Evolutionary conservation across 768 basidiomycete species (phyloP).

Genomic region (Tulasnella sp.): DNA sequence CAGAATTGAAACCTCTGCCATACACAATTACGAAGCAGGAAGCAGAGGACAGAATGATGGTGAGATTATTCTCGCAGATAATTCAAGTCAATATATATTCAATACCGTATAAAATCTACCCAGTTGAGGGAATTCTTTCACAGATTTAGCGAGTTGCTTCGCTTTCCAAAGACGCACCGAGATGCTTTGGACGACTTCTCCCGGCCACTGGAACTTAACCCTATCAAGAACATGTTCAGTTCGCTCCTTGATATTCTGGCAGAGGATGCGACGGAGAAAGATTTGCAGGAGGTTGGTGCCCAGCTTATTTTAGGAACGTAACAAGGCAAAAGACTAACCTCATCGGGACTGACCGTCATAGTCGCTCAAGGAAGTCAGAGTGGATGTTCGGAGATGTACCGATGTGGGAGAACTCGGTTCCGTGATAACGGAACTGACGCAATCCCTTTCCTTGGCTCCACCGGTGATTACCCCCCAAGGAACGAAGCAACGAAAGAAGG

Average conservation of each 20-base stretch:
- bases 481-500: constrained; percentile 11
- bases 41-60: constrained; percentile 59
- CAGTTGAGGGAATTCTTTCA: constrained; percentile 73
- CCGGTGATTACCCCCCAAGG: constrained; percentile 39
- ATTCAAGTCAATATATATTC: not conserved
- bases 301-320: not conserved
- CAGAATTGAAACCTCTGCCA: constrained; percentile 60
- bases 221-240: not conserved
- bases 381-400: not conserved
- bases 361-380: not conserved
- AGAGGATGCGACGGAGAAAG: not conserved
- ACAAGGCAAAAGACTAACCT: not conserved
- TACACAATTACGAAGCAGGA: constrained; percentile 51
- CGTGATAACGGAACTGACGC: not conserved
- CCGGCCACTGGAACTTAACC: constrained; percentile 47
- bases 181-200: constrained; percentile 65
- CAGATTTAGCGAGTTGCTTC: constrained; percentile 61
- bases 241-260: not conserved
- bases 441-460: not conserved
- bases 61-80: constrained; percentile 9
- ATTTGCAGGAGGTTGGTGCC: not conserved
- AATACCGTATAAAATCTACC: not conserved
- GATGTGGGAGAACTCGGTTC: not conserved
- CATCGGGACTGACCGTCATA: not conserved
- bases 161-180: constrained; percentile 55